Evolutionary conservation across 495 filamentous ascomycete genomes (phyloP), one percentile per base, ranked within the genome.

Genomic region (Letharia lupina): DNA sequence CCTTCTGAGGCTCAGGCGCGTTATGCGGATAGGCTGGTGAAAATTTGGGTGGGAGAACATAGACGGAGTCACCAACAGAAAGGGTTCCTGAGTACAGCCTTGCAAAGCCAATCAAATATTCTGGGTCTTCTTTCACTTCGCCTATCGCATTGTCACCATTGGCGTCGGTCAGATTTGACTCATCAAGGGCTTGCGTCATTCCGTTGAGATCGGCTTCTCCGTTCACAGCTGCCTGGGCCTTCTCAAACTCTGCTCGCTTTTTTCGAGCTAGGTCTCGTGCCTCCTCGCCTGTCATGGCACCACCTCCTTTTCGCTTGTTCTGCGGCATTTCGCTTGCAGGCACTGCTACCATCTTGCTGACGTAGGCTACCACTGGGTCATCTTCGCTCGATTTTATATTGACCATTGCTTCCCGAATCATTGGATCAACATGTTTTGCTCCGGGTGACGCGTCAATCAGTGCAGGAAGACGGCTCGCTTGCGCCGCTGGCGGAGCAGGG

Each of bases 291-390:
- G 84, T 93, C 70, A 99, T 82, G 40, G 84, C 81, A 23, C 71
- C 73, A 2, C 88, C 88, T 40, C 75, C 76, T 68, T 87, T 84
- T 39, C 89, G 84, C 72, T 87, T 93, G 67, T 93, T 91, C 61
- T 91, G 81, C 3, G 87, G 86, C 23, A 99, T 81, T 67, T 98
- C 92, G 71, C 90, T 96, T 71, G 93, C 90, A 3, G 91, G 92
- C 23, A 98, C 84, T 2, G 94, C 91, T 31, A 96, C 89, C 93
- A 99, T 96, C 76, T 99, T 99, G 76, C 93, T 97, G 52, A 99
- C 91, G 69, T 95, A 99, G 13, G 92, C 94, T 10, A 98, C 90
- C 4, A 95, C 86, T 3, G 94, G 93, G 59, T 88, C 88, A 0
- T 84, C 81, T 12, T 82, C 76, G 1, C 75, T 77, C 6, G 83